Evolutionary conservation across 2,329 filamentous ascomycete species (phyloP).

Genomic region (Sporothrix dimorphospora): DNA sequence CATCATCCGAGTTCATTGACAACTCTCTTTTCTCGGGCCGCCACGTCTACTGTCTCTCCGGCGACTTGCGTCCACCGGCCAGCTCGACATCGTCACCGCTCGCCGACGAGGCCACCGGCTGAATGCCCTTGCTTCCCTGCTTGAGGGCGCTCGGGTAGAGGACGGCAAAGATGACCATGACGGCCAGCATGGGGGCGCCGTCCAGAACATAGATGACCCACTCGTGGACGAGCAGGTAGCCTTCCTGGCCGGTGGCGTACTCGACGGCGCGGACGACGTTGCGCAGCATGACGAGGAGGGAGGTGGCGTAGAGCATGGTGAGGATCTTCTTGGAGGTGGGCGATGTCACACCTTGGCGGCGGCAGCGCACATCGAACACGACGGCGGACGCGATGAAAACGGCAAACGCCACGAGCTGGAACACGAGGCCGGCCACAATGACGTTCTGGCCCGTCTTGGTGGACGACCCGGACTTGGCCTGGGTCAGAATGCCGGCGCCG

Average conservation of each 20-base stretch:
- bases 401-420: slow-evolving; percentile 61
- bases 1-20: too few relatives aligned
- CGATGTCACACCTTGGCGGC: not conserved
- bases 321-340: not conserved
- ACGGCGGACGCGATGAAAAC: slow-evolving; percentile 49
- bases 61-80: not conserved
- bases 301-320: not conserved
- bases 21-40: too few relatives aligned
- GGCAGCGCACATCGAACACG: not conserved
- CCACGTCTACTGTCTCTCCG: not conserved
- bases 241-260: slow-evolving; percentile 9
- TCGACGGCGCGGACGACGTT: slow-evolving; percentile 16
- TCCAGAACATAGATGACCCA: slow-evolving; percentile 18
- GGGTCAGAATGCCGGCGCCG: slow-evolving; percentile 40
- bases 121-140: not conserved
- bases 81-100: not conserved
- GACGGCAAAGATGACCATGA: slow-evolving; percentile 9
- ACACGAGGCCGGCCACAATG: slow-evolving; percentile 58
- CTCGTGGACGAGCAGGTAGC: slow-evolving; percentile 11
- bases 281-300: not conserved
- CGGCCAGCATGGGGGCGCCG: slow-evolving; percentile 8
- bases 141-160: not conserved
- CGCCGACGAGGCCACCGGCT: not conserved
- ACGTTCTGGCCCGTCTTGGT: slow-evolving; percentile 52
- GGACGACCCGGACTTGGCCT: not conserved